Evolutionary conservation across 441 rosid genomes (phyloP), one percentile per base, ranked within the genome.

Genomic region (Pelargonium fulgidum): DNA sequence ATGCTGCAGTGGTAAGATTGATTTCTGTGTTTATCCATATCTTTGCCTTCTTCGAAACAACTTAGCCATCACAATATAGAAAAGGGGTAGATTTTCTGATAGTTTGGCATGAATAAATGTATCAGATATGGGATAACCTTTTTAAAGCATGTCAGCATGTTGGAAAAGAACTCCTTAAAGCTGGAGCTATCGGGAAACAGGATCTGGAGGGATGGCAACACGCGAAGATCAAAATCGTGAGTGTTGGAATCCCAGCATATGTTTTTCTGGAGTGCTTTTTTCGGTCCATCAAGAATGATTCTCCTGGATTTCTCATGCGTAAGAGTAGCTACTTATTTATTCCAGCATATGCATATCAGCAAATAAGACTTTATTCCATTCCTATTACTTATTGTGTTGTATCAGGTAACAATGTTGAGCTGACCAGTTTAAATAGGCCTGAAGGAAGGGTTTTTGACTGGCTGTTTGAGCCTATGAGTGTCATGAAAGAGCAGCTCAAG

Each of bases 401-500:
- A 42, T 29, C 68, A 68, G 75, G 69, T 56, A 68, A 77, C 56
- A 56, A 73, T 11, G 71, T 77, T 22, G 76, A 69, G 64, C 48
- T 77, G 62, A 69, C 70, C 59, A 69, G 68, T 1, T 8, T 69
- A 56, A 77, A 77, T 20, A 66, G 76, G 66, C 75, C 78, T 1
- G 73, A 71, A 66, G 81, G 75, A 1, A 71, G 75, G 39, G 62
- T 78, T 59, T 74, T 78, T 6, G 76, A 68, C 64, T 77, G 75
- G 77, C 68, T 74, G 0, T 73, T 62, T 24, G 81, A 71, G 67
- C 81, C 81, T 19, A 71, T 77, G 70, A 62, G 72, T n/a, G 68
- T 77, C 66, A 67, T 77, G 77, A 77, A 68, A 66, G 78, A 74
- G 22, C 81, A 78, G 26, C 74, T 78, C 12, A 74, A 26, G 65